A percentile compares a stretch with the other conserved stretches of the same genome.
Evolutionary conservation across 1,284 basidiomycete genomes (phyloP).

Genomic region (Papiliotrema fonsecae): DNA sequence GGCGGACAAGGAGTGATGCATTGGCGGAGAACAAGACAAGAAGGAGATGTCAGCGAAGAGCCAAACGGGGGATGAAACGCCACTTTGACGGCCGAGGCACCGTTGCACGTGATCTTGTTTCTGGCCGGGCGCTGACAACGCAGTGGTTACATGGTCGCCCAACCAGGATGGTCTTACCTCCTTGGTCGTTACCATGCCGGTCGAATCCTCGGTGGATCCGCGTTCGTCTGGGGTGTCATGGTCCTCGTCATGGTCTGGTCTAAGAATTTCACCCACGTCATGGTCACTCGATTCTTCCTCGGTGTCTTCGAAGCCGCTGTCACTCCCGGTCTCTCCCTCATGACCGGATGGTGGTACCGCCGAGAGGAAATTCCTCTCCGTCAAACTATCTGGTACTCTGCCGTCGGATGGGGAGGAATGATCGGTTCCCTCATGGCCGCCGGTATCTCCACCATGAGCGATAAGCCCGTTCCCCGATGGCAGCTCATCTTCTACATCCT

Average conservation of each 20-base stretch:
- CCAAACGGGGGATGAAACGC: too few relatives aligned
- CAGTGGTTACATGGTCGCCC: conserved; percentile 36
- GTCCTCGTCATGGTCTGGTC: conserved; percentile 36
- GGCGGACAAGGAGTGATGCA: too few relatives aligned
- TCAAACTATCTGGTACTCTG: conserved; percentile 45
- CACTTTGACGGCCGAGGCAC: too few relatives aligned
- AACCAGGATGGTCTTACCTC: conserved; percentile 32
- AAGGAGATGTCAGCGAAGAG: too few relatives aligned
- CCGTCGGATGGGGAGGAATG: conserved; percentile 43
- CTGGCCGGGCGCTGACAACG: too few relatives aligned
- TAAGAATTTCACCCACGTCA: conserved; percentile 26
- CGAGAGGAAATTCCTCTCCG: conserved; percentile 35
- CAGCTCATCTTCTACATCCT: conserved; percentile 43
- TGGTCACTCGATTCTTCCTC: conserved; percentile 32
- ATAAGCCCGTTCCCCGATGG: conserved; percentile 27
- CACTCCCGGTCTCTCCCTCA: conserved; percentile 40
- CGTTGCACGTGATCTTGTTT: too few relatives aligned
- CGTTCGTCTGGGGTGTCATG: conserved; percentile 39
- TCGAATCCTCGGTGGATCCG: conserved; percentile 34
- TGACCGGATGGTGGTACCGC: conserved; percentile 40
- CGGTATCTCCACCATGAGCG: conserved; percentile 26
- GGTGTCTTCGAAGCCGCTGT: conserved; percentile 42
- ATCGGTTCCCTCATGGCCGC: conserved; percentile 41
- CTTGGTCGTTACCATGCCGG: conserved; percentile 38
- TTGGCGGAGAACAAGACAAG: too few relatives aligned